Evolutionary conservation across 2,329 filamentous ascomycete species (phyloP), one percentile per base, ranked within the genome.

Genomic region (Passalora sequoiae): DNA sequence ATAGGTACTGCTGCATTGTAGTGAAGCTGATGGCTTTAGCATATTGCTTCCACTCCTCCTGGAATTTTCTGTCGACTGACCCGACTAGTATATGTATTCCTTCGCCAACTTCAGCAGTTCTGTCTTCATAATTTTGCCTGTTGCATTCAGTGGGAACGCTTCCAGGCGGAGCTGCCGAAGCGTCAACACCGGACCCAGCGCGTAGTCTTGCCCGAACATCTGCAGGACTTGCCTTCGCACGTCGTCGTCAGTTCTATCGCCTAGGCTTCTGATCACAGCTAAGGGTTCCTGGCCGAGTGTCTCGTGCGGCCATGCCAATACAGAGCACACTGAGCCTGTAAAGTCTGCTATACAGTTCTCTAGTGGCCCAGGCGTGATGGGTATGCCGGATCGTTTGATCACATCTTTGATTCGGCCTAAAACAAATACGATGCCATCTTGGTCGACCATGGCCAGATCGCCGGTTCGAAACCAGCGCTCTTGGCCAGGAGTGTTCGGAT

Each of bases 391-490:
- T n/a, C 49, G 24, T 37, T 54, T 57, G 38, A 61, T 54, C 1
- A 53, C 43, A 43, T 57, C 52, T 21, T 61, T 59, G 5, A 43
- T 43, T 3, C 57, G 33, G 3, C 56, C 56, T 4, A 60, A 40
- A 38, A 60, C 46, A 17, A 54, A 59, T 2, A 58, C 25, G 6
- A 53, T 20, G 8, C 54, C 51, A 9, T 53, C 36, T 1, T 28
- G 8, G 15, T 46, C 43, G 21, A 58, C 49, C n/a, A 51, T 37
- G 2, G 47, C 57, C 4, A 56, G 29, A 38, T 60, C 57, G 6
- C 58, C 58, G 7, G 55, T 59, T 13, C 46, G 42, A 38, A 60
- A 58, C 57, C 56, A 60, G 10, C 41, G 35, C 10, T 46, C 52
- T 13, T 43, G 21, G 6, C 33, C 39, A 12, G n/a, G n/a, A n/a